These are phyloP conservation scores for Myxozyma neotropica DNA, from an alignment of 805 yeast species.

Conservation along the genomic window DNA sequence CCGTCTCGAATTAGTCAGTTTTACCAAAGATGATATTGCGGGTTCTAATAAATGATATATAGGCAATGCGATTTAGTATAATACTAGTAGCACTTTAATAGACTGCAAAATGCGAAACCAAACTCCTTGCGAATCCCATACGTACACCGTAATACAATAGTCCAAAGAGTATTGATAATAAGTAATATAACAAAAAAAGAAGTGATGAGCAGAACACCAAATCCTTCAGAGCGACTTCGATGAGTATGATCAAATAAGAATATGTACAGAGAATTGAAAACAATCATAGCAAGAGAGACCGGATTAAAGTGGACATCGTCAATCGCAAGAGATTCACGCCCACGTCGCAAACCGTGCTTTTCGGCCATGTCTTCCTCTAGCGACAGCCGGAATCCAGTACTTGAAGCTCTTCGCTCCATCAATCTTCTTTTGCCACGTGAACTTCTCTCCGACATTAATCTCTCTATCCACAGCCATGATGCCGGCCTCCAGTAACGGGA, in stretches of 20 bases:
- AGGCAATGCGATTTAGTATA: no score
- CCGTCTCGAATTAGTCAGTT: no score
- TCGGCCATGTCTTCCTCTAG: constrained; percentile 21
- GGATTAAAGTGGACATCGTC: not conserved
- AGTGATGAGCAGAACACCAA: not conserved
- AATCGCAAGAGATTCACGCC: not conserved
- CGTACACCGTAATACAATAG: not conserved
- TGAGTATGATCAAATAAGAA: not conserved
- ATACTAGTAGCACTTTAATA: not conserved
- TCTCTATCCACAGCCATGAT: constrained; percentile 33
- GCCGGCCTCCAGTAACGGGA: constrained; percentile 29
- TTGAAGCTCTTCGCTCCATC: constrained; percentile 30
- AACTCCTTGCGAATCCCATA: not conserved
- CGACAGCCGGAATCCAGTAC: constrained; percentile 26
- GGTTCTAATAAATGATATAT: no score
- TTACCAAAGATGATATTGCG: no score
- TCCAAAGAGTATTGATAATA: not conserved
- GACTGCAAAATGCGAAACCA: not conserved
- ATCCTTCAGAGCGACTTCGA: no score
- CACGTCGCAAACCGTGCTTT: not conserved
- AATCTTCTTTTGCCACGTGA: constrained; percentile 32
- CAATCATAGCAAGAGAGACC: not conserved
- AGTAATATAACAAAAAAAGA: not conserved
- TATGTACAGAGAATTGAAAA: not conserved
- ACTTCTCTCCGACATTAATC: constrained; percentile 29